Evolutionary conservation across 805 yeast genomes (phyloP).

Genomic region (Metschnikowia hibisci): DNA sequence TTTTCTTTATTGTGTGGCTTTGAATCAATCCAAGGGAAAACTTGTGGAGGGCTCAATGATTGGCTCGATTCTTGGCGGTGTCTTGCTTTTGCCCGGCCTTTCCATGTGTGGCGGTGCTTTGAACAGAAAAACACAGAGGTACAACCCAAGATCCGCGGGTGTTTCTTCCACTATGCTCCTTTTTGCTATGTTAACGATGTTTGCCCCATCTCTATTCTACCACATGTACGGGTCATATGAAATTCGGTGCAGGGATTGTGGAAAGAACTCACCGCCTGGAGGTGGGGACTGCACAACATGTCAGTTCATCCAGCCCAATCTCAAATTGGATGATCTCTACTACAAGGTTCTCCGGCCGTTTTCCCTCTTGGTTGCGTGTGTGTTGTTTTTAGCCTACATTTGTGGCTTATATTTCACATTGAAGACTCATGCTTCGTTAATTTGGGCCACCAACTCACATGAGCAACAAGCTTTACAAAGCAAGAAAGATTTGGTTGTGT

Average conservation of each 20-base stretch:
- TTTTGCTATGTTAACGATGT: constrained; percentile 84
- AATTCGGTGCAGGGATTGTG: constrained; percentile 63
- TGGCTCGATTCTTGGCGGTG: constrained; percentile 92
- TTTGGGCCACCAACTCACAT: constrained; percentile 67
- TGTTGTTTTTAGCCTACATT: constrained; percentile 76
- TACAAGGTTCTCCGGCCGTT: constrained; percentile 72
- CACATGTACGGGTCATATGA: constrained; percentile 88
- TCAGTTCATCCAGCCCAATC: constrained; percentile 72
- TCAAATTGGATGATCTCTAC: constrained; percentile 66
- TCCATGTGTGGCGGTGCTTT: constrained; percentile 98
- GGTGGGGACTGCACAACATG: constrained; percentile 60
- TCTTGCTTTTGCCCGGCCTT: constrained; percentile 82
- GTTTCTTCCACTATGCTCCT: constrained; percentile 94
- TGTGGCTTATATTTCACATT: constrained; percentile 91
- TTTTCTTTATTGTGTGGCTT: constrained; percentile 86
- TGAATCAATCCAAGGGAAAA: constrained; percentile 77
- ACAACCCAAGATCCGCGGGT: constrained; percentile 95
- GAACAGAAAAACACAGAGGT: constrained; percentile 86
- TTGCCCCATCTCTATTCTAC: constrained; percentile 87
- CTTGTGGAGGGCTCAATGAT: constrained; percentile 95
- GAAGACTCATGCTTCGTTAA: constrained; percentile 93
- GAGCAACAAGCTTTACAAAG: constrained; percentile 22
- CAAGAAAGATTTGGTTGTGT: constrained; percentile 22
- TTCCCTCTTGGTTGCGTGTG: constrained; percentile 72
- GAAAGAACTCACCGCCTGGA: not conserved